A percentile compares a stretch with the other conserved stretches of the same genome.
phyloP scores from a whole-genome alignment of 2,329 filamentous ascomycete species.

The Aspergillus sergii region DNA sequence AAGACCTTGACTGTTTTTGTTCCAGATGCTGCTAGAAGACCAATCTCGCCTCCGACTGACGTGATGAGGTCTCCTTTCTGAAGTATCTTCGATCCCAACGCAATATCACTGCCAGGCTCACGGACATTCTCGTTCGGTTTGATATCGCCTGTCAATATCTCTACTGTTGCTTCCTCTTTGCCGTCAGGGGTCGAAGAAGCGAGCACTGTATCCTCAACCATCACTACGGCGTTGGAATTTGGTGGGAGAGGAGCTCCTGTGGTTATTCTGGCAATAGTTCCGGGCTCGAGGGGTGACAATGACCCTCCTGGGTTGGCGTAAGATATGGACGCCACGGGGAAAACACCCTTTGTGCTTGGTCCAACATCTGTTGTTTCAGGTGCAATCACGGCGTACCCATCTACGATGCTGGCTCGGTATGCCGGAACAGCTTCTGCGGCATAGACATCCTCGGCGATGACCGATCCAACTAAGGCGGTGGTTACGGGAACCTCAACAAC shows the following conservation, averaged over 20 bases:
- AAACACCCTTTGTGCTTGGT: conserved; percentile 70
- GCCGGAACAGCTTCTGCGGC: conserved; percentile 85
- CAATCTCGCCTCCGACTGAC: conserved; percentile 85
- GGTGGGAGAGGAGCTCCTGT: conserved; percentile 89
- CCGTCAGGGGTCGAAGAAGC: conserved; percentile 75
- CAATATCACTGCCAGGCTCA: conserved; percentile 86
- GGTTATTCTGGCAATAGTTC: conserved; percentile 85
- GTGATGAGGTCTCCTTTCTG: conserved; percentile 80
- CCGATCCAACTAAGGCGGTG: conserved; percentile 68
- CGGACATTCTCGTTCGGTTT: conserved; percentile 83
- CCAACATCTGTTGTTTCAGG: conserved; percentile 54
- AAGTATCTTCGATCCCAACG: conserved; percentile 69
- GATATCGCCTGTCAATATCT: conserved; percentile 78
- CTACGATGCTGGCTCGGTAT: conserved; percentile 93
- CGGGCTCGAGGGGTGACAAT: conserved; percentile 63
- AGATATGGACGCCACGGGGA: conserved; percentile 83
- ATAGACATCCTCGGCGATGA: conserved; percentile 80
- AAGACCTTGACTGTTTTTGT: conserved; percentile 71
- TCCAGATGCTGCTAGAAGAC: conserved; percentile 83
- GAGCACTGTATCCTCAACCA: conserved; percentile 92
- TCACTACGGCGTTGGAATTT: conserved; percentile 87
- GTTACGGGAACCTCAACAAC: conserved; percentile 64
- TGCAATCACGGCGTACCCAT: conserved; percentile 85
- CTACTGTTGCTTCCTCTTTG: conserved; percentile 81
- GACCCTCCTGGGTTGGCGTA: conserved; percentile 77